Percentiles rank a stretch among this genome's conserved stretches.
Conservation (phyloP, 202 grass and related monocot genomes). For the Setaria italica region DNA sequence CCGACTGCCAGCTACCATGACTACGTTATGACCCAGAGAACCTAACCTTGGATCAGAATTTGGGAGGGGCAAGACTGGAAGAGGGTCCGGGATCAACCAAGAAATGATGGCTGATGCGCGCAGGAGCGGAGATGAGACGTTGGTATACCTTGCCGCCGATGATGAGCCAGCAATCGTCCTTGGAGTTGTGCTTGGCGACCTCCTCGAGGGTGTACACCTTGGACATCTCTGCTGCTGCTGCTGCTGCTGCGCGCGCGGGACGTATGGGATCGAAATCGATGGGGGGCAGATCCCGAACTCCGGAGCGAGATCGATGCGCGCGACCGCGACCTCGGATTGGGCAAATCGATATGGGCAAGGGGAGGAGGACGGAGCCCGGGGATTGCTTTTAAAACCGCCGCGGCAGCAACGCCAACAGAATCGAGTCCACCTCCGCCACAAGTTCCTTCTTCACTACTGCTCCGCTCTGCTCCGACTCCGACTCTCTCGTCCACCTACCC, state of each 20-base stretch:
- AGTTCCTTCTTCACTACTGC: background rate
- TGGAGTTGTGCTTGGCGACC: constrained; percentile 76
- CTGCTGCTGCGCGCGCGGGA: too few species aligned
- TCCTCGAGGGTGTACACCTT: constrained; percentile 72
- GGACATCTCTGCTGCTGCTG: constrained; percentile 34
- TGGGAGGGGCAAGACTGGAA: background rate
- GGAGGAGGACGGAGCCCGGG: background rate
- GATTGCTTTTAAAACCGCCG: constrained; percentile 15
- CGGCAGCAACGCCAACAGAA: background rate
- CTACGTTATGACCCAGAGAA: background rate
- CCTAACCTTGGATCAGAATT: background rate
- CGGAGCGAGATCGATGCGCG: background rate
- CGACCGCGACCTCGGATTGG: background rate
- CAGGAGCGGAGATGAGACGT: background rate
- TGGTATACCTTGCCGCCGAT: constrained; percentile 77
- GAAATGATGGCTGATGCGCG: background rate
- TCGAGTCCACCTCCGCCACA: background rate
- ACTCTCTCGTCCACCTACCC: background rate
- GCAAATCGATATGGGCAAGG: background rate
- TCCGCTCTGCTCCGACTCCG: background rate
- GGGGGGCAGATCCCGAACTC: constrained; percentile 11
- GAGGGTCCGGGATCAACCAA: background rate
- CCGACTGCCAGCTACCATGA: background rate
- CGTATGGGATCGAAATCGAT: background rate
- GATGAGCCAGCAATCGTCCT: constrained; percentile 91